A percentile compares a stretch with the other conserved stretches of the same genome.
Evolutionary conservation across 2,329 filamentous ascomycete species (phyloP).

Genomic region (Aspergillus ibericus): DNA sequence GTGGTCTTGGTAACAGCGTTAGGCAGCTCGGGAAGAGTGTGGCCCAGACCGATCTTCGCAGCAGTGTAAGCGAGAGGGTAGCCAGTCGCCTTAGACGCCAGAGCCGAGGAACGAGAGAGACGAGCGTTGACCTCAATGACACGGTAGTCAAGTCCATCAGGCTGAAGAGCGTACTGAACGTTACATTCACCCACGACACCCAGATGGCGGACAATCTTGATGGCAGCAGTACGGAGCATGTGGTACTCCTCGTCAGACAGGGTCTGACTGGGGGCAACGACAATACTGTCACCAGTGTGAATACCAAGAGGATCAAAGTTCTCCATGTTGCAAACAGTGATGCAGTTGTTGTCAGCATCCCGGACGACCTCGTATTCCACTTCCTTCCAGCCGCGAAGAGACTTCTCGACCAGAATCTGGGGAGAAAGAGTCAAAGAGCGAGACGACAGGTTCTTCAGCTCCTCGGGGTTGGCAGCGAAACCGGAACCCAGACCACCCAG

Average conservation of each 20-base stretch:
- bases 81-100: conserved; percentile 96
- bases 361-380: conserved; percentile 98
- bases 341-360: conserved; percentile 97
- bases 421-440: conserved; percentile 89
- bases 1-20: conserved; percentile 99
- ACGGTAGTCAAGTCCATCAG: conserved; percentile 94
- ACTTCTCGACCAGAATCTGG: conserved; percentile 97
- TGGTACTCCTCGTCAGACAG: conserved; percentile 98
- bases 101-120: conserved; percentile 92
- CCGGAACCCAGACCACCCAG: conserved; percentile 94
- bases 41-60: conserved; percentile 95
- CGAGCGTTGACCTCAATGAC: conserved; percentile 99
- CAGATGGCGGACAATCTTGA: conserved; percentile 97
- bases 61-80: conserved; percentile 97
- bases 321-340: conserved; percentile 98
- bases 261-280: conserved; percentile 95
- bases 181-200: conserved; percentile 99
- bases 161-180: conserved; percentile 95
- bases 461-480: conserved; percentile 90
- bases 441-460: conserved; percentile 89
- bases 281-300: conserved; percentile 97
- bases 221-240: conserved; percentile 95
- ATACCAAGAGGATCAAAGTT: conserved; percentile 98
- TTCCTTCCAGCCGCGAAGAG: conserved; percentile 99
- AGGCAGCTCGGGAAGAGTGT: conserved; percentile 90